Percentiles rank a stretch among this genome's conserved stretches.
These are phyloP conservation scores for Lecanicillium sp. DNA, from an alignment of 2,329 filamentous ascomycete species.

Conservation along the genomic window DNA sequence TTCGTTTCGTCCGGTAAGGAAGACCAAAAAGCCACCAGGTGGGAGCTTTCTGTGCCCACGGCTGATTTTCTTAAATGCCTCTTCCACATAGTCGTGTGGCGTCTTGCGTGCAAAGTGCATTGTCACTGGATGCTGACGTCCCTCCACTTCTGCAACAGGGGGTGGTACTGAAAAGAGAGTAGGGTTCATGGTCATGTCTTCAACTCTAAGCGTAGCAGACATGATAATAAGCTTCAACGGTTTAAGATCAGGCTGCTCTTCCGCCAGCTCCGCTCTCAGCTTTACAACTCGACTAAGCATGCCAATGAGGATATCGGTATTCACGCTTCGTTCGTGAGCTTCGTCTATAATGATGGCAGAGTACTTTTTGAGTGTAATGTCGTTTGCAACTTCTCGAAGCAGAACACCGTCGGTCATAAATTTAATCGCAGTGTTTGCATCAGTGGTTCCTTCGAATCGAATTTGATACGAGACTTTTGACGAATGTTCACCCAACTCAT, in stretches of 20 bases:
- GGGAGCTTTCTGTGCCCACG: constrained; percentile 85
- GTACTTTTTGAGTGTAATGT: constrained; percentile 82
- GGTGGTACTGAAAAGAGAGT: constrained; percentile 71
- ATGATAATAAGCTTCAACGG: constrained; percentile 94
- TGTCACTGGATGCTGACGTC: constrained; percentile 83
- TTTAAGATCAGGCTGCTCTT: constrained; percentile 61
- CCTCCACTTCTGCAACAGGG: constrained; percentile 81
- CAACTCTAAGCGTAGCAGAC: constrained; percentile 89
- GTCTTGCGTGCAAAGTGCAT: constrained; percentile 82
- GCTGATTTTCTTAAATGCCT: constrained; percentile 79
- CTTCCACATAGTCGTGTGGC: constrained; percentile 79
- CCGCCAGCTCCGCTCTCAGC: constrained; percentile 64
- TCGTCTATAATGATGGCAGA: constrained; percentile 93
- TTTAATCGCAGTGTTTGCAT: constrained; percentile 79
- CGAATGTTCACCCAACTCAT: constrained; percentile 74
- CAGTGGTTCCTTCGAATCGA: constrained; percentile 80
- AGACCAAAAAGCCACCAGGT: constrained; percentile 84
- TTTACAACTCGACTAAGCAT: constrained; percentile 92
- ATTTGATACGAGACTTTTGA: constrained; percentile 85
- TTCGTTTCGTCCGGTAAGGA: constrained; percentile 88
- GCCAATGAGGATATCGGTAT: constrained; percentile 96
- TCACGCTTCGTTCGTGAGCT: constrained; percentile 93
- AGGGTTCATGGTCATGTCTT: constrained; percentile 80
- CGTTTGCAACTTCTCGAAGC: constrained; percentile 80
- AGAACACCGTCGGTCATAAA: constrained; percentile 99